Percentiles rank a stretch among this genome's conserved stretches.
These are phyloP conservation scores for Talaromyces sp. DNA, from an alignment of 2,329 filamentous ascomycete genomes.

Conservation along the genomic window DNA sequence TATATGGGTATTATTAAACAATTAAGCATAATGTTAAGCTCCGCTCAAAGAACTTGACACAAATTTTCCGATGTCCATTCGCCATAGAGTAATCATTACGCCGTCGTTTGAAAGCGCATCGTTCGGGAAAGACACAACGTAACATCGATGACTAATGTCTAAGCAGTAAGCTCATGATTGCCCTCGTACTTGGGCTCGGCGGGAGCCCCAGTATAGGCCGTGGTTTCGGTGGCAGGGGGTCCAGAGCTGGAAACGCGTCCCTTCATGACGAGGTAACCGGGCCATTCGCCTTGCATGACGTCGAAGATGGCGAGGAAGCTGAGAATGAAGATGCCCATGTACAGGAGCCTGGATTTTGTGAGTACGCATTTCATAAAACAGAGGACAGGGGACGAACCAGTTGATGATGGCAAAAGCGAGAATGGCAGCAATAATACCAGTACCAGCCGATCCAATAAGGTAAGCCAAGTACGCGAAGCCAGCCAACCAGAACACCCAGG, in stretches of 20 bases:
- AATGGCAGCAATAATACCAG: constrained; percentile 27
- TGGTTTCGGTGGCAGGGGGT: background rate
- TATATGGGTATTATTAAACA: constrained; percentile 14
- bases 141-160: background rate
- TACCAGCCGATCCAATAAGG: constrained; percentile 19
- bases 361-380: background rate
- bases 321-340: constrained; percentile 30
- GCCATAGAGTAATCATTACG: background rate
- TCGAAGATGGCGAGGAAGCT: constrained; percentile 31
- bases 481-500: constrained; percentile 35
- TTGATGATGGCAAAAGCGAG: constrained; percentile 33
- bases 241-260: background rate
- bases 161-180: constrained; percentile 20
- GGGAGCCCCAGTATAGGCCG: constrained; percentile 14
- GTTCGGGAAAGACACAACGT: background rate
- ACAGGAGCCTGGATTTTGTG: constrained; percentile 28
- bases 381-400: constrained; percentile 25
- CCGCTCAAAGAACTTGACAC: background rate
- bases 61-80: background rate
- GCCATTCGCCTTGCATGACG: constrained; percentile 29
- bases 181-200: constrained; percentile 20
- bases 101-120: background rate
- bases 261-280: constrained; percentile 26
- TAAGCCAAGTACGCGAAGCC: constrained; percentile 31
- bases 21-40: background rate